Base-by-base conservation (phyloP, 352 stramenopile genomes). In the Plasmopara muralis region DNA sequence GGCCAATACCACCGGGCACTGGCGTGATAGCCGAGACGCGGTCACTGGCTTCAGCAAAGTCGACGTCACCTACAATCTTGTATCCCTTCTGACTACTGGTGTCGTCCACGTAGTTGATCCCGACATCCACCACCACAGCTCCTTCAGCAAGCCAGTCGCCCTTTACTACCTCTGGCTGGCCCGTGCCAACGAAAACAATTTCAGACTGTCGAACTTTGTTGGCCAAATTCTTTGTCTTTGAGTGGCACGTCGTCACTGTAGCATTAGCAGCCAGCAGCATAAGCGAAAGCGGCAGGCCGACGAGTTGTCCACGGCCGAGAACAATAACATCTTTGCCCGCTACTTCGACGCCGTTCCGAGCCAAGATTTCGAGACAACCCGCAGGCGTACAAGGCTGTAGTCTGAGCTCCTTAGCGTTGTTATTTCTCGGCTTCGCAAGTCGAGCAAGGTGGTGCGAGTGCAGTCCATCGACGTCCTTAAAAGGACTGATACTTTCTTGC, bases 381-480 rank as follows among this genome's bases (percentile, higher is more conserved):
- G 78, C 65, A 85, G 84, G 74, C 86, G 96, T 72, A 96, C 90
- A 97, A 72, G 62, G 95, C 89, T 70, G 87, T 43, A 81, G 86
- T 69, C 53, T 81, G 93, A 85, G 68, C 48, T 77, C 66, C 56
- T 66, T 50, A 10, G 16, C 29, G 25, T 9, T 6, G 0, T 28
- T 29, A 1, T 55, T 18, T 5, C 51, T 42, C 31, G 44, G 38
- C 10, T 57, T 50, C 30, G 75, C 64, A 6, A 99, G 67, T 30
- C 86, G 75, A 41, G 90, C 96, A 16, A 98, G 96, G 78, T 99
- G 98, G 38, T 87, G 63, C 47, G 97, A 95, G 69, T 99, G 94
- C 39, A 99, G 85, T n/a, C 96, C 97, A 66, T 99, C 97, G 12
- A 99, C 97, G 74, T 99, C 97, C 61, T 99, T 99, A 9, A 71